Evolutionary conservation across 2,329 filamentous ascomycete species (phyloP).

Genomic region (Penicillium sp.): DNA sequence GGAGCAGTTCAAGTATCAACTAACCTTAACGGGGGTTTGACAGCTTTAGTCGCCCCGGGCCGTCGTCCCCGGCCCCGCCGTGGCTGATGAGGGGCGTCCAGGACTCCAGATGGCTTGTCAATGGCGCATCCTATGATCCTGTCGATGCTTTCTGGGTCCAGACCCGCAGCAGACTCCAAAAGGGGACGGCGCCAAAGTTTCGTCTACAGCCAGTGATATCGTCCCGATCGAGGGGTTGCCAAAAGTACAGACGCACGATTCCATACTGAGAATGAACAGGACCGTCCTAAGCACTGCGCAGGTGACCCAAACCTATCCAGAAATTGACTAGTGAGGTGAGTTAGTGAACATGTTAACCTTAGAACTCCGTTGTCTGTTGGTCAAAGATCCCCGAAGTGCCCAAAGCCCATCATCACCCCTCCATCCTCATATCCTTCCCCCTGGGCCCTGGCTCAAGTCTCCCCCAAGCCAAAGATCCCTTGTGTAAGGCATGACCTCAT

Average conservation of each 20-base stretch:
- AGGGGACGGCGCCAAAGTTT: constrained; percentile 1
- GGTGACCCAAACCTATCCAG: not conserved
- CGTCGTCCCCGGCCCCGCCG: constrained; percentile 29
- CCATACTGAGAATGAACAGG: constrained; percentile 1
- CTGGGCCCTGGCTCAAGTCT: not conserved
- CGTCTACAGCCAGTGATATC: not conserved
- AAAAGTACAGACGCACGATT: constrained; percentile 2
- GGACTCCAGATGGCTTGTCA: not conserved
- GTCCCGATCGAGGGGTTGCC: not conserved
- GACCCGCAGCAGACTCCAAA: not conserved
- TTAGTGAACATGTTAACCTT: not conserved
- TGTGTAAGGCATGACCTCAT: constrained; percentile 22
- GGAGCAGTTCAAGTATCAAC: not conserved
- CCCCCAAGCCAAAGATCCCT: not conserved
- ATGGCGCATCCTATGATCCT: constrained; percentile 1
- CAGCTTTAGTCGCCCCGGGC: constrained; percentile 32
- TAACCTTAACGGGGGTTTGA: constrained; percentile 20
- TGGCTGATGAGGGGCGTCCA: not conserved
- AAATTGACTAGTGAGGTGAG: not conserved
- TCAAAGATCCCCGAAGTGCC: not conserved
- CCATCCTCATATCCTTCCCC: not conserved
- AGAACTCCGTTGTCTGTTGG: not conserved
- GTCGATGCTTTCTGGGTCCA: not conserved
- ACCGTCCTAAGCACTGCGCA: not conserved
- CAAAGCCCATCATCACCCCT: constrained; percentile 14